These are phyloP conservation scores for Rubia tinctorum DNA, from an alignment of 305 asterid genomes.

Conservation along the genomic window DNA sequence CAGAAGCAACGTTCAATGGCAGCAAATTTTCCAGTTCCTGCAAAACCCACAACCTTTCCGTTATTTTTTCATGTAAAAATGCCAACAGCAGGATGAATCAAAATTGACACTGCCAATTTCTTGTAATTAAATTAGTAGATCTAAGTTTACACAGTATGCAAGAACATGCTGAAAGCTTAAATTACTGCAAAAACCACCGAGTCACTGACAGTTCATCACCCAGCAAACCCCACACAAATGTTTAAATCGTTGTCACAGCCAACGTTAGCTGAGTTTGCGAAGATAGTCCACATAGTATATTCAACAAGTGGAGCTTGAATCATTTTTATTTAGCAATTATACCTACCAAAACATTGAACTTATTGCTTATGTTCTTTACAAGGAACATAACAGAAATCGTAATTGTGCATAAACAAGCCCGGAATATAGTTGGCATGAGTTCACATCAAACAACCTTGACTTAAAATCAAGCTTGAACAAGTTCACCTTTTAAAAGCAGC, in stretches of 20 bases:
- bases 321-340: too few relatives aligned
- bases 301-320: too few relatives aligned
- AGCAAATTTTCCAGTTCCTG: constrained; percentile 56
- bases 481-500: not conserved
- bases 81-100: not conserved
- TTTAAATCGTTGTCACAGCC: not conserved
- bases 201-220: not conserved
- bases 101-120: not conserved
- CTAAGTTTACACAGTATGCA: not conserved
- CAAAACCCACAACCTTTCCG: not conserved
- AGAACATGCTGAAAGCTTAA: not conserved
- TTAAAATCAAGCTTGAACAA: not conserved
- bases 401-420: not conserved
- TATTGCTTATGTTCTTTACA: not conserved
- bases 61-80: too few relatives aligned
- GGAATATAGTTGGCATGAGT: not conserved
- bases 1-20: constrained; percentile 26
- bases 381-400: not conserved
- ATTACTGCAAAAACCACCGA: not conserved
- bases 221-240: not conserved
- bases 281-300: not conserved
- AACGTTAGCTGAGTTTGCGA: not conserved
- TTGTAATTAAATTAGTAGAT: not conserved
- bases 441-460: not conserved
- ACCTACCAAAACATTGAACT: not conserved